Evolutionary conservation across 129 eudicot genomes (phyloP), one percentile per base, ranked within the genome.

Genomic region (Logfia minima): DNA sequence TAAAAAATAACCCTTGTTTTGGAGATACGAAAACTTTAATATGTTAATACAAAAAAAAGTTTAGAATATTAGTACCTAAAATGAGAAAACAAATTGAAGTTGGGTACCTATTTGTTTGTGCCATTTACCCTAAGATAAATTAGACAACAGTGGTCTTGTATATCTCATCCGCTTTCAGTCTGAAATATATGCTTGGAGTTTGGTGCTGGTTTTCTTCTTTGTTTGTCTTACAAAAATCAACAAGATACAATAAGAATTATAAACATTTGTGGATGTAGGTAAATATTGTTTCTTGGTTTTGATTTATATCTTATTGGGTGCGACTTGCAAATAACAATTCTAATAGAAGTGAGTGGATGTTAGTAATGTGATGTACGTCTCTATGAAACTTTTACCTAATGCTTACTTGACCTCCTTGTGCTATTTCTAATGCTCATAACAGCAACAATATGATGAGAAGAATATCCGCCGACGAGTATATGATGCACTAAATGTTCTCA

Each of bases 391-490:
- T 28, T 17, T 55, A 64, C 29, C 41, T 64, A 16, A 29, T 32
- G 19, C n/a, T 32, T 7, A 64, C 39, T 6, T 16, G 69, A 64
- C 41, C 11, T 63, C 8, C 9, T 64, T 64, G 41, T 29, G 28
- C 37, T 35, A 16, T 48, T 51, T 53, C 39, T 0, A 48, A 71
- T 71, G 75, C 22, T 29, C 61, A 58, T 78, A 7, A 58, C 87
- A 83, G 85, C 85, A 79, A 77, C 89, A 87, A 75, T 85, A 79
- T 48, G 96, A 90, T 51, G 96, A 86, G 83, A 90, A 90, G 82
- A 90, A 90, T 82, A 90, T 90, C 24, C 91, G 96, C 22, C 85
- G 96, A 75, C 83, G 96, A 62, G 96, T 90, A 26, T 90, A 90
- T 59, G 96, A 90, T 56, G 91, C 96, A 2, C 71, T 90, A 31